phyloP scores from a whole-genome alignment of 2,329 filamentous ascomycete species.

The Aspergillus aculeatus region DNA sequence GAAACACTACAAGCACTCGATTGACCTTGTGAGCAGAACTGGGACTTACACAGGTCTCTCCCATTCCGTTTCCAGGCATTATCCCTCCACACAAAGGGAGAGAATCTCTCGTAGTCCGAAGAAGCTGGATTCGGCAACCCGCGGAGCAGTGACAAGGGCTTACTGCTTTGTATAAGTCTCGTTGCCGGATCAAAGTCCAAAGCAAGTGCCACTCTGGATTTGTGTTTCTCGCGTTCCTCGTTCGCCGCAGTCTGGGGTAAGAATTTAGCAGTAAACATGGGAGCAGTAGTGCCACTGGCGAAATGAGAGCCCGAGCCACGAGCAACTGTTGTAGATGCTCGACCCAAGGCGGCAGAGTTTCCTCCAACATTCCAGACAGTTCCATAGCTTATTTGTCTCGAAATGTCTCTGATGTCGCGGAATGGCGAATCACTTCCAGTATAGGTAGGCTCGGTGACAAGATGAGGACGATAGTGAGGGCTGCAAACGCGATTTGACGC shows the following conservation, averaged over 20 bases:
- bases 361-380: slow-evolving; percentile 77
- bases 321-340: slow-evolving; percentile 47
- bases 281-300: slow-evolving; percentile 71
- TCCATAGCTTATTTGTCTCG: slow-evolving; percentile 61
- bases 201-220: slow-evolving; percentile 73
- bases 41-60: slow-evolving; percentile 34
- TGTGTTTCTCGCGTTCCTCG: slow-evolving; percentile 67
- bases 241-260: slow-evolving; percentile 50
- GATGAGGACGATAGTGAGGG: slow-evolving; percentile 35
- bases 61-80: slow-evolving; percentile 38
- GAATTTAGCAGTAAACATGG: slow-evolving; percentile 59
- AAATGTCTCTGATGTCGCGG: slow-evolving; percentile 16
- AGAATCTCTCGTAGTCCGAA: slow-evolving; percentile 29
- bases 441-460: slow-evolving; percentile 30
- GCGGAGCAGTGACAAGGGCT: slow-evolving; percentile 21
- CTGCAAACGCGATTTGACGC: slow-evolving; percentile 17
- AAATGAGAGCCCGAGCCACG: slow-evolving; percentile 64
- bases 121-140: slow-evolving; percentile 26
- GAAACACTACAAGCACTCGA: background rate
- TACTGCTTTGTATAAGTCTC: slow-evolving; percentile 61
- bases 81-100: slow-evolving; percentile 41
- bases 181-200: slow-evolving; percentile 72
- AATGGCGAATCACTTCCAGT: slow-evolving; percentile 6
- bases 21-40: background rate
- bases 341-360: slow-evolving; percentile 55